Evolutionary conservation across 2,329 filamentous ascomycete genomes (phyloP), one percentile per base, ranked within the genome.

Genomic region (Diaporthe eres): DNA sequence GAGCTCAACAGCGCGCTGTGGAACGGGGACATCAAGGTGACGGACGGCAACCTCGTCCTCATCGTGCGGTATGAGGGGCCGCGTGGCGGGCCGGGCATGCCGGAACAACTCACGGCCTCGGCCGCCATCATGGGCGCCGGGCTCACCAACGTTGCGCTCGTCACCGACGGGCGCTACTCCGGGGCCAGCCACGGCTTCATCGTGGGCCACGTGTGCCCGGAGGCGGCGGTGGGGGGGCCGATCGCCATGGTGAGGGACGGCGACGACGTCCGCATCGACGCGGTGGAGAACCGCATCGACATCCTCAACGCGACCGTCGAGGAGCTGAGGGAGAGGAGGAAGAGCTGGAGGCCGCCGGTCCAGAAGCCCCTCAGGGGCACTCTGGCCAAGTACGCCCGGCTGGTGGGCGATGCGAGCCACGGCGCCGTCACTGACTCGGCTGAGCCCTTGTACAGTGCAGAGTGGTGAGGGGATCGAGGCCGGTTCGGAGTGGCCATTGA

Each of bases 11-110:
- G 88, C 0, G 95, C 96, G 0, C 88, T 98, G 12, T 90, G 89
- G 71, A 86, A 86, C 65, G 93, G 93, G 31, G 83, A 88, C 9
- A 88, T 90, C 82, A 82, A 79, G 49, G 80, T 81, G 28, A 83
- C 85, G 25, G 86, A 86, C 76, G 95, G 97, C 81, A 97, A 97
- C 82, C 89, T 98, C 19, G 96, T 98, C 28, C 87, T 98, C 39
- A 92, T 98, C 44, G 95, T 98, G 72, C 93, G 96, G 31, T 98
- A 98, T 83, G 96, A 98, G 83, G 96, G 96, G 0, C 96, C 96
- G 17, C 96, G 95, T 82, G 96, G 96, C 77, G 96, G 96, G 0
- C 96, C 96, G 0, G 96, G 96, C 58, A 98, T 98, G 96, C 96
- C 96, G 2, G 96, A 98, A 85, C 95, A 98, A 85, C 90, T 98